Percentiles rank a stretch among this genome's conserved stretches.
These are phyloP conservation scores for Juglanconis oblonga DNA, from an alignment of 2,329 filamentous ascomycete species.

Conservation along the genomic window DNA sequence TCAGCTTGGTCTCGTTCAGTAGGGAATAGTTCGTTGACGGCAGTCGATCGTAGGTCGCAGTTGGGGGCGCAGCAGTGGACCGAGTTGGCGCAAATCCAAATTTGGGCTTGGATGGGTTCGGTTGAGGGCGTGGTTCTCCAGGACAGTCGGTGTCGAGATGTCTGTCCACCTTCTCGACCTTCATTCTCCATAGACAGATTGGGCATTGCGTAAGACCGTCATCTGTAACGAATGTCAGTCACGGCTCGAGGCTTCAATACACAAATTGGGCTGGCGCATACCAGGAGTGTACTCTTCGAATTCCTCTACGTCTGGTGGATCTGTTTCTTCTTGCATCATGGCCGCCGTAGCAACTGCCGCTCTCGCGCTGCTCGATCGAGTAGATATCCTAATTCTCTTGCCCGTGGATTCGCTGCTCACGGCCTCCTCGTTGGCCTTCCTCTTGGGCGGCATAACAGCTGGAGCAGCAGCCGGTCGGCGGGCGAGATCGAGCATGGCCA, in stretches of 20 bases:
- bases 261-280: constrained; percentile 13
- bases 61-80: constrained; percentile 20
- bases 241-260: not conserved
- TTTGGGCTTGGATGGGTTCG: constrained; percentile 23
- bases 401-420: constrained; percentile 29
- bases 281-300: constrained; percentile 30
- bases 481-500: constrained; percentile 63
- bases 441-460: constrained; percentile 40
- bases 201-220: constrained; percentile 83
- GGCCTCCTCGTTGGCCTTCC: constrained; percentile 41
- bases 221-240: constrained; percentile 36
- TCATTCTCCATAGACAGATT: constrained; percentile 77
- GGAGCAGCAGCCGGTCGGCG: constrained; percentile 35
- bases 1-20: constrained; percentile 73
- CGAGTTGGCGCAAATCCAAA: not conserved
- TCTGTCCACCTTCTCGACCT: constrained; percentile 70
- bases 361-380: constrained; percentile 43
- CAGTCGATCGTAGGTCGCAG: constrained; percentile 57
- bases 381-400: constrained; percentile 54
- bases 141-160: constrained; percentile 69
- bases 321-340: constrained; percentile 30
- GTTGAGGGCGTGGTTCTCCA: constrained; percentile 33
- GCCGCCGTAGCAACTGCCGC: constrained; percentile 35
- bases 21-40: constrained; percentile 83
- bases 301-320: constrained; percentile 31